Evolutionary conservation across 192 early-diverging fungal genomes (phyloP).

Genomic region (Phlyctochytrium bullatum): DNA sequence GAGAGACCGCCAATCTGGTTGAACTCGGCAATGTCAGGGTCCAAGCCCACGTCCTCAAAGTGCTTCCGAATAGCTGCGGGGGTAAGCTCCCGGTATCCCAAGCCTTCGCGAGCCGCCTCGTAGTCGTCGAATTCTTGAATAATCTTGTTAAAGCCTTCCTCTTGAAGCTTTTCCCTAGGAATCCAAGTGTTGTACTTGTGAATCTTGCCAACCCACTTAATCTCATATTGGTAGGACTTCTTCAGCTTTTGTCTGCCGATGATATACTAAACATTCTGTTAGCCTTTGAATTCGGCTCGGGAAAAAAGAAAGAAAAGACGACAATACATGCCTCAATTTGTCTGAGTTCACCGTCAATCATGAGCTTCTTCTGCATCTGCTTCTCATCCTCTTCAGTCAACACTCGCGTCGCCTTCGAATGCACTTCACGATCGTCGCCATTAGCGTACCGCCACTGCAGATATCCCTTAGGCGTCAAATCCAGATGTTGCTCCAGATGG

Average conservation of each 20-base stretch:
- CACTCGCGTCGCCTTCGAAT: constrained; percentile 70
- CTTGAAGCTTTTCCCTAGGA: constrained; percentile 62
- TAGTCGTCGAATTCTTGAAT: constrained; percentile 77
- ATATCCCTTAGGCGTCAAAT: constrained; percentile 71
- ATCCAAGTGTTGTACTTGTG: constrained; percentile 75
- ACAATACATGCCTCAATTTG: constrained; percentile 52
- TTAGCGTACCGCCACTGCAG: constrained; percentile 79
- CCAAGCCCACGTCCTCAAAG: constrained; percentile 73
- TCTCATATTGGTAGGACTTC: constrained; percentile 79
- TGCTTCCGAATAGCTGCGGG: constrained; percentile 69
- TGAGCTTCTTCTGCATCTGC: constrained; percentile 62
- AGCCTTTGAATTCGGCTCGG: not conserved
- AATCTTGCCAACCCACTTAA: constrained; percentile 70
- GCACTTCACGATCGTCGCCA: constrained; percentile 75
- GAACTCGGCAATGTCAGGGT: constrained; percentile 72
- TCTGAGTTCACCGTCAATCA: constrained; percentile 51
- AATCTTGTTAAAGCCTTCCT: constrained; percentile 70
- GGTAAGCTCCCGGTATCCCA: constrained; percentile 63
- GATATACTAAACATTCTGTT: constrained; percentile 21
- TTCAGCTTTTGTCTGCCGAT: constrained; percentile 69
- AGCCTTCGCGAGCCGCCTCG: constrained; percentile 71
- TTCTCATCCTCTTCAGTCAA: constrained; percentile 61
- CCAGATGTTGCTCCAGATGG: constrained; percentile 79
- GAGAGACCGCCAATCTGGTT: constrained; percentile 66
- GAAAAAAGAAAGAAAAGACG: too few relatives aligned